A percentile compares a stretch with the other conserved stretches of the same genome.
Conservation (phyloP, 768 basidiomycete genomes). For the Podaxis sp. region DNA sequence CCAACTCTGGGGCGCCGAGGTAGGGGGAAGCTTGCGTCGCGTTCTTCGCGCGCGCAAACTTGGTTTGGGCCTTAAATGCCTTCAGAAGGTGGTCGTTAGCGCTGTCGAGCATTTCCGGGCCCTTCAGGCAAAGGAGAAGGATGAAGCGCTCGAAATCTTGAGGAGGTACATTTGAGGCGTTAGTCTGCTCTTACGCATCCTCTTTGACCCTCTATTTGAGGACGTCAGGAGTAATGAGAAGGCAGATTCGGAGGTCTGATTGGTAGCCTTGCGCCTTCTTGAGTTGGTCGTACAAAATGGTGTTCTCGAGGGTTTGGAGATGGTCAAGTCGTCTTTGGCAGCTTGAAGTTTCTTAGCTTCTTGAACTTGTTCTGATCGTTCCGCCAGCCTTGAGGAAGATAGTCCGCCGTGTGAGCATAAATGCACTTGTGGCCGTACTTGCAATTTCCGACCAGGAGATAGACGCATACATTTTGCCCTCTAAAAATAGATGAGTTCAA, state of each 20-base stretch:
- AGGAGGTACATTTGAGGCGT: background rate
- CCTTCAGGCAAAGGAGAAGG: conserved; percentile 26
- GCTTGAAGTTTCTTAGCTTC: background rate
- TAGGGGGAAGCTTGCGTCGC: conserved; percentile 18
- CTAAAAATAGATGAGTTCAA: conserved; percentile 18
- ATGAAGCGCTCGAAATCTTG: conserved; percentile 17
- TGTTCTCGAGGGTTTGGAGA: background rate
- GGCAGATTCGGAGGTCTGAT: background rate
- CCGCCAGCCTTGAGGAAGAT: conserved; percentile 36
- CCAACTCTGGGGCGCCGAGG: conserved; percentile 22
- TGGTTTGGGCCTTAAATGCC: conserved; percentile 21
- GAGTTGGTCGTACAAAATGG: background rate
- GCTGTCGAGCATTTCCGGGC: conserved; percentile 17
- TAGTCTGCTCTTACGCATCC: background rate
- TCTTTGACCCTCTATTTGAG: conserved; percentile 5
- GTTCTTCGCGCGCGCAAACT: conserved; percentile 17
- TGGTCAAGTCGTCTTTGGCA: background rate
- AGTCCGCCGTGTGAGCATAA: conserved; percentile 37
- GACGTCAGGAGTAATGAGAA: background rate
- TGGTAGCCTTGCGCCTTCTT: background rate
- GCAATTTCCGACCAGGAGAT: conserved; percentile 36
- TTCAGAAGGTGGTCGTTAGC: conserved; percentile 23
- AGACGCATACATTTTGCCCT: conserved; percentile 44
- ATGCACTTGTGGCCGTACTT: conserved; percentile 33
- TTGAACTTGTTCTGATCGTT: conserved; percentile 6